Evolutionary conservation across 495 filamentous ascomycete species (phyloP), one percentile per base, ranked within the genome.

Genomic region (Penicillium psychrofluorescens): DNA sequence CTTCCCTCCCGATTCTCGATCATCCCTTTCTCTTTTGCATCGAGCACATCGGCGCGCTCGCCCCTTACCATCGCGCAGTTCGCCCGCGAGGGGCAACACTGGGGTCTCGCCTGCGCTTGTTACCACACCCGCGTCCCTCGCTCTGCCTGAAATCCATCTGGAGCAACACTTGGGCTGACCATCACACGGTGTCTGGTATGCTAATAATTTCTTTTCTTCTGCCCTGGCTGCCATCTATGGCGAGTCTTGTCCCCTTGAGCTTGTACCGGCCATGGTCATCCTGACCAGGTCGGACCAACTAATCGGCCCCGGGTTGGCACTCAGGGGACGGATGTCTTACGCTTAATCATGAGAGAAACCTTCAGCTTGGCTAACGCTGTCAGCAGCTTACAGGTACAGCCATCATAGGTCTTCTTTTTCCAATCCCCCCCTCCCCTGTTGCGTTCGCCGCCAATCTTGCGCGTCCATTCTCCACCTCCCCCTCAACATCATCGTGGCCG

Each of bases 71-170:
- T 15, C 33, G 36, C 38, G 35, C 34, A 42, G 31, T 29, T 33
- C 43, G 41, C 41, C 48, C 55, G 55, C 54, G 57, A 58, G 55
- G 57, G 57, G 54, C 55, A 61, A 42, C 43, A 41, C 43, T 55
- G 38, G 34, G 34, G 28, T 35, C 38, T 46, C 49, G 46, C 39
- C 38, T 46, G 45, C 52, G 53, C 50, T 56, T 54, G 44, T 49
- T 43, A 45, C 44, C 53, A 55, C 53, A 54, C 43, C 51, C 51
- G 54, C 57, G 57, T 44, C 40, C 49, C 22, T 22, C 22, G n/a
- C 38, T 54, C 37, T 56, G 55, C 42, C 45, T 62, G 59, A 62
- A 62, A 62, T 51, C 22, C 29, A 28, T 32, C 39, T 41, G 50
- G 54, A 49, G 41, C 41, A 45, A 29, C 2, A 32, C 16, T 39